Percentiles rank a stretch among this genome's conserved stretches.
phyloP scores from a whole-genome alignment of 139 green algal species.

The Tetraselmis striata region DNA sequence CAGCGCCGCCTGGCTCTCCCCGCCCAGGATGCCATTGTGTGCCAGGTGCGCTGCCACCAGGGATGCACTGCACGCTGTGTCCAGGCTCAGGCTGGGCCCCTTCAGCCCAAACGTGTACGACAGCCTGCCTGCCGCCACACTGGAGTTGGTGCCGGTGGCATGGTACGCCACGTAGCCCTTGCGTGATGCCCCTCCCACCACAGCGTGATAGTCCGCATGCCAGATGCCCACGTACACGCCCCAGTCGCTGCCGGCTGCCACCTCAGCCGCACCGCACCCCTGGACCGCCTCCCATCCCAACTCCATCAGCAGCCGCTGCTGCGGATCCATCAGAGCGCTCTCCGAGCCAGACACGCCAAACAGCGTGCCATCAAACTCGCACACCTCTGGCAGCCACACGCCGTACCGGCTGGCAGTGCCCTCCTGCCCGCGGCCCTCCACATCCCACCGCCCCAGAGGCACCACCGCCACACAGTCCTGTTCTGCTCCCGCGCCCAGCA shows the following conservation, averaged over 20 bases:
- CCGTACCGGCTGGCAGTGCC: slow-evolving; percentile 46
- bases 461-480: slow-evolving; percentile 11
- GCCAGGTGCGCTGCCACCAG: slow-evolving; percentile 56
- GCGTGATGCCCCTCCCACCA: background rate
- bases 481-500: background rate
- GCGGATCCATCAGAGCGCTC: slow-evolving; percentile 68
- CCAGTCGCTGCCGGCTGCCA: background rate
- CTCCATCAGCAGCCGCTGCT: slow-evolving; percentile 68
- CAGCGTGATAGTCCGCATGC: background rate
- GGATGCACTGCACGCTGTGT: slow-evolving; percentile 74
- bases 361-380: slow-evolving; percentile 57
- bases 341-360: slow-evolving; percentile 57
- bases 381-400: slow-evolving; percentile 49
- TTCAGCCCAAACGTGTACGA: slow-evolving; percentile 69
- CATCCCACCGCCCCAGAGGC: slow-evolving; percentile 56
- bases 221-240: background rate
- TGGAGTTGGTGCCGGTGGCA: slow-evolving; percentile 12
- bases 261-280: background rate
- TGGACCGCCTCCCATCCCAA: background rate
- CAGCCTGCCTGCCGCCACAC: slow-evolving; percentile 63
- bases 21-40: slow-evolving; percentile 5
- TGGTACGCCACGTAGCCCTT: slow-evolving; percentile 21
- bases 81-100: slow-evolving; percentile 62
- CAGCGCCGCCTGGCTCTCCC: slow-evolving; percentile 12
- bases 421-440: slow-evolving; percentile 22